Conservation (phyloP, 805 yeast genomes). For the Komagataella phaffii region DNA sequence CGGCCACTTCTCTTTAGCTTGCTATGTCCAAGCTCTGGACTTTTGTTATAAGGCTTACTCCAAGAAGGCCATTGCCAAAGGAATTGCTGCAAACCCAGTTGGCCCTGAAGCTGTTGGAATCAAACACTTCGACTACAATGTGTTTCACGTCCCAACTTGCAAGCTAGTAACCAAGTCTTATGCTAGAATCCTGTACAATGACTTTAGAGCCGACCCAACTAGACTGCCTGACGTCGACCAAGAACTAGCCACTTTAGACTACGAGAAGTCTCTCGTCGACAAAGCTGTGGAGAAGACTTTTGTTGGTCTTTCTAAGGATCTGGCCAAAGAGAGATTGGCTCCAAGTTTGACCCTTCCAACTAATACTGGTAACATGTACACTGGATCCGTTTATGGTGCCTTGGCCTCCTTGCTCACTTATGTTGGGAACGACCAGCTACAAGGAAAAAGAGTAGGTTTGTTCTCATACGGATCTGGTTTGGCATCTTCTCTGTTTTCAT, state of each 20-base stretch:
- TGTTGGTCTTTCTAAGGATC: constrained; percentile 61
- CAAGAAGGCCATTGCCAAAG: constrained; percentile 49
- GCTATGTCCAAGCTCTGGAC: constrained; percentile 92
- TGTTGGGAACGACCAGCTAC: constrained; percentile 62
- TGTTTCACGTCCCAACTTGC: constrained; percentile 97
- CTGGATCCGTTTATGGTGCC: constrained; percentile 85
- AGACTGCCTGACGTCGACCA: constrained; percentile 44
- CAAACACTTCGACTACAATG: constrained; percentile 76
- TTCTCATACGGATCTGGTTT: constrained; percentile 98
- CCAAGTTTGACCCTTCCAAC: constrained; percentile 85
- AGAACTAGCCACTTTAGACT: constrained; percentile 39
- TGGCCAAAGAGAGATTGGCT: constrained; percentile 51
- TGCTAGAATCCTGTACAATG: constrained; percentile 86
- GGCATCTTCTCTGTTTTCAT: constrained; percentile 81
- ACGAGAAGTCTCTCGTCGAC: constrained; percentile 71
- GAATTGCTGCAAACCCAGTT: constrained; percentile 27
- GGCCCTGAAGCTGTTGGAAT: constrained; percentile 51
- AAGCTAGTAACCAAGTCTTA: constrained; percentile 86
- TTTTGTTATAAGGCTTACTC: constrained; percentile 74
- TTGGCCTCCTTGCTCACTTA: constrained; percentile 69
- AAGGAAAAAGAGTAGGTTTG: constrained; percentile 75
- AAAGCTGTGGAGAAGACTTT: constrained; percentile 76
- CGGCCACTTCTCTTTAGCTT: constrained; percentile 88
- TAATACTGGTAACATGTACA: constrained; percentile 96
- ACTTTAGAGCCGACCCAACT: constrained; percentile 60